phyloP scores from a whole-genome alignment of 768 basidiomycete species.

The Kwoniella shandongensis region DNA sequence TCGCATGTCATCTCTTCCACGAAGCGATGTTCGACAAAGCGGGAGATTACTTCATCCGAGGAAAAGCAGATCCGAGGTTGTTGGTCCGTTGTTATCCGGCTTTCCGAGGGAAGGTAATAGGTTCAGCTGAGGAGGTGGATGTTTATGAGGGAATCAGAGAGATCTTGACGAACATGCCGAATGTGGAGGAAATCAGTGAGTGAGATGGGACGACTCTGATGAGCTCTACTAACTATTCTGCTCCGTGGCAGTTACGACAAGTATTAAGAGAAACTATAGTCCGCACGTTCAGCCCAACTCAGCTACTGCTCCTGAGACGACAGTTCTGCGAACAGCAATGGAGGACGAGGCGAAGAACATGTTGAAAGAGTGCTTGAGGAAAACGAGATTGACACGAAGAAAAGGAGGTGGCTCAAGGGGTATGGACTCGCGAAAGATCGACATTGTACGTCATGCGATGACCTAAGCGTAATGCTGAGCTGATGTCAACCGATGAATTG shows the following conservation, averaged over 20 bases:
- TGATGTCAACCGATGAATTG: slow-evolving; percentile 4
- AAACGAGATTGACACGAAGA: slow-evolving; percentile 59
- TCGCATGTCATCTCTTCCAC: slow-evolving; percentile 74
- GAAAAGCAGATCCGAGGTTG: slow-evolving; percentile 78
- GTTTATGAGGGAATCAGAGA: slow-evolving; percentile 74
- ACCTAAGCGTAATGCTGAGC: neutral
- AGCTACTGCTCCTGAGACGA: slow-evolving; percentile 67
- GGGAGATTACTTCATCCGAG: slow-evolving; percentile 71
- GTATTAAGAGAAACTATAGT: slow-evolving; percentile 89
- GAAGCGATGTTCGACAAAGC: slow-evolving; percentile 85
- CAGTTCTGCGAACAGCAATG: slow-evolving; percentile 67
- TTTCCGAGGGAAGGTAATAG: slow-evolving; percentile 65
- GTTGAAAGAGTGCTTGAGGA: slow-evolving; percentile 68
- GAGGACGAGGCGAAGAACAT: slow-evolving; percentile 69
- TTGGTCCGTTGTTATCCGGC: slow-evolving; percentile 77
- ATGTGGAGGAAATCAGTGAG: slow-evolving; percentile 85
- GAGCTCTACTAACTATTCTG: no score
- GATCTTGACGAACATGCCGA: slow-evolving; percentile 67
- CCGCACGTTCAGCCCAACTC: slow-evolving; percentile 76
- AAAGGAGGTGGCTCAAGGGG: slow-evolving; percentile 41
- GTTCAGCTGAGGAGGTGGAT: slow-evolving; percentile 60
- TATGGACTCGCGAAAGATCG: slow-evolving; percentile 46
- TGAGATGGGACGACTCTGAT: slow-evolving; percentile 31
- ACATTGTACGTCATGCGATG: slow-evolving; percentile 32
- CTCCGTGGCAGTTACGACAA: slow-evolving; percentile 66